phyloP scores from a whole-genome alignment of 2,329 filamentous ascomycete genomes.

The Thielaviopsis euricoi region DNA sequence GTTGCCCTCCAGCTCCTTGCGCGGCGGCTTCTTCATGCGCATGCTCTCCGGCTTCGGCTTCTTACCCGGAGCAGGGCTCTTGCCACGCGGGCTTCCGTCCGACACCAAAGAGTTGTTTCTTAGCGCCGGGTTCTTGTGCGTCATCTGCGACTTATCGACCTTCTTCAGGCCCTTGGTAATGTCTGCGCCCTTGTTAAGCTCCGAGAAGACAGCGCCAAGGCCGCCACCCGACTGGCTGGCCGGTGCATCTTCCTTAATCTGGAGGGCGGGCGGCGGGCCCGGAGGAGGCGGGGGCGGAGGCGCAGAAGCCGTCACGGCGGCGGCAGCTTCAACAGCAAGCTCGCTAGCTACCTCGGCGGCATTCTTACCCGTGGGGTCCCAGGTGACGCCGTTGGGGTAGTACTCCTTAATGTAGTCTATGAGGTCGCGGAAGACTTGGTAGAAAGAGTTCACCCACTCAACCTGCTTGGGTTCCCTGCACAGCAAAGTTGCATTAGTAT shows the following conservation, averaged over 20 bases:
- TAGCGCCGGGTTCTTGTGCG: constrained; percentile 89
- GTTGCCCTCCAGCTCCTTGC: constrained; percentile 67
- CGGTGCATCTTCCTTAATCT: constrained; percentile 31
- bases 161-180: constrained; percentile 82
- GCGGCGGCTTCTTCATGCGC: constrained; percentile 66
- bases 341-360: constrained; percentile 49
- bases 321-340: constrained; percentile 27
- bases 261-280: constrained; percentile 49
- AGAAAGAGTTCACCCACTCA: constrained; percentile 86
- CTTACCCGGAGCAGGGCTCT: constrained; percentile 77
- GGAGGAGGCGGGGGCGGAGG: constrained; percentile 47
- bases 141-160: constrained; percentile 92
- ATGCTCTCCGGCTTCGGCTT: constrained; percentile 77
- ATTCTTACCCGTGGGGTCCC: constrained; percentile 67
- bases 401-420: constrained; percentile 71
- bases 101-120: constrained; percentile 57
- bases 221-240: constrained; percentile 31
- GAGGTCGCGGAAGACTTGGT: constrained; percentile 73
- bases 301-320: constrained; percentile 29
- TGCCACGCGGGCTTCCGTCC: constrained; percentile 43
- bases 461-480: constrained; percentile 63
- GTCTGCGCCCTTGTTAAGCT: constrained; percentile 76
- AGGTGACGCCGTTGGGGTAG: constrained; percentile 62
- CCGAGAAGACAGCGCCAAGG: constrained; percentile 76
- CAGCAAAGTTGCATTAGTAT: not conserved